Conservation (phyloP, 768 basidiomycete genomes). For the Paxillus rubicundulus region DNA sequence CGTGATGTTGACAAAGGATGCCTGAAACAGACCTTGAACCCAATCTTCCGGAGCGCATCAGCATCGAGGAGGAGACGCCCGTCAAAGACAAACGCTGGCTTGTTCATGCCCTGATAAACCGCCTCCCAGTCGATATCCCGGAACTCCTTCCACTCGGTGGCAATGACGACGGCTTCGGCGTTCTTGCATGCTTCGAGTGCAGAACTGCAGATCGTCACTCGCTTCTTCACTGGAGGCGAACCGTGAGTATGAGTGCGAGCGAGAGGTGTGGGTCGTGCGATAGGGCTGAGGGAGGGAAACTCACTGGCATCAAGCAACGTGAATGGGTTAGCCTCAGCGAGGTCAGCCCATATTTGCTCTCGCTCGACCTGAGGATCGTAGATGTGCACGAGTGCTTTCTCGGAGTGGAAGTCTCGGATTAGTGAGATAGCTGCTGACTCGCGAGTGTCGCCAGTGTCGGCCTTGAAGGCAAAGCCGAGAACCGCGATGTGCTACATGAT, state of each 20-base stretch:
- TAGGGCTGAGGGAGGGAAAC: slow-evolving; percentile 23
- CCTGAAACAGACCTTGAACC: slow-evolving; percentile 66
- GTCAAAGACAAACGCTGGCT: slow-evolving; percentile 98
- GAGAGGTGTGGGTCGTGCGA: neutral
- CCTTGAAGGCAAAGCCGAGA: slow-evolving; percentile 98
- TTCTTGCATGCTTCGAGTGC: slow-evolving; percentile 86
- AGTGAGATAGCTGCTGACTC: slow-evolving; percentile 95
- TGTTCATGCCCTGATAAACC: slow-evolving; percentile 87
- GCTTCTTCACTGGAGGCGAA: slow-evolving; percentile 68
- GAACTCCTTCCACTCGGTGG: slow-evolving; percentile 99
- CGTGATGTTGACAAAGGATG: neutral
- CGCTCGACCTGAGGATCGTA: slow-evolving; percentile 91
- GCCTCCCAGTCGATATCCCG: slow-evolving; percentile 84
- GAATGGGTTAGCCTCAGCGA: slow-evolving; percentile 64
- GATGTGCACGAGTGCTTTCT: slow-evolving; percentile 81
- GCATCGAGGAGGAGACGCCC: slow-evolving; percentile 86
- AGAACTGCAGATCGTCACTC: slow-evolving; percentile 72
- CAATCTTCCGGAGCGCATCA: slow-evolving; percentile 75
- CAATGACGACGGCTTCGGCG: slow-evolving; percentile 92
- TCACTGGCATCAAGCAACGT: slow-evolving; percentile 64
- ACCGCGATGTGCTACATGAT: slow-evolving; percentile 79
- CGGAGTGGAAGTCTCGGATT: slow-evolving; percentile 88
- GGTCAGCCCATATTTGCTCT: slow-evolving; percentile 84
- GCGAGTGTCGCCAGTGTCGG: slow-evolving; percentile 98
- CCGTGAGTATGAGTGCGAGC: neutral